Conservation (phyloP, 2,329 filamentous ascomycete genomes). For the Penicillium freii region DNA sequence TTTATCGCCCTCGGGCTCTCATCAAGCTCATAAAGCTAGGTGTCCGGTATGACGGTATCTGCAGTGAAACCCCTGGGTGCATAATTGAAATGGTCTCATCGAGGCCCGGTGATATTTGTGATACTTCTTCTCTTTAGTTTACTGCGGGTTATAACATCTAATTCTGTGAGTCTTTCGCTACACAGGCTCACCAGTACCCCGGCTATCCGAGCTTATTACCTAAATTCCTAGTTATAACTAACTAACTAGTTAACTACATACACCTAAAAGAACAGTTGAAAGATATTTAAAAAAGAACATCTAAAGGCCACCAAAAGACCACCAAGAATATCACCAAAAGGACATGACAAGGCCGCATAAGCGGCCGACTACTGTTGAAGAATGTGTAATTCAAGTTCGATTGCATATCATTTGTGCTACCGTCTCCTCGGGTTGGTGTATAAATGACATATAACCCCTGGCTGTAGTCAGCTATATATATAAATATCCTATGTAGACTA, state of each 20-base stretch:
- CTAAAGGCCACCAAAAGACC: no score
- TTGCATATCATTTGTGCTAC: not conserved
- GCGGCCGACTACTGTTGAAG: not conserved
- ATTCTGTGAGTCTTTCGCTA: not conserved
- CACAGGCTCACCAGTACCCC: not conserved
- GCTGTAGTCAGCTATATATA: not conserved
- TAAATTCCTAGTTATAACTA: no score
- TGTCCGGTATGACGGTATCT: not conserved
- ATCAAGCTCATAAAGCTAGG: not conserved
- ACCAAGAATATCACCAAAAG: no score
- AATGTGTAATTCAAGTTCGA: not conserved
- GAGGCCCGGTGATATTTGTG: not conserved
- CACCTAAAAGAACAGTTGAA: no score
- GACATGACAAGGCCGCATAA: no score
- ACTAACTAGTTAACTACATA: no score
- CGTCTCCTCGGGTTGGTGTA: not conserved
- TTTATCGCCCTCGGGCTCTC: not conserved
- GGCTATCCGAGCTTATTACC: not conserved
- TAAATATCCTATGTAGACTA: not conserved
- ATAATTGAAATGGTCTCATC: not conserved
- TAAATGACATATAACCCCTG: not conserved
- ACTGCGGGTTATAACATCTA: not conserved
- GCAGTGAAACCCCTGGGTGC: not conserved
- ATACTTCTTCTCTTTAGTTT: not conserved
- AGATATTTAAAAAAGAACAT: no score